A percentile compares a stretch with the other conserved stretches of the same genome.
These are phyloP conservation scores for Hygrophila difformis DNA, from an alignment of 257 asterid genomes.

Conservation along the genomic window DNA sequence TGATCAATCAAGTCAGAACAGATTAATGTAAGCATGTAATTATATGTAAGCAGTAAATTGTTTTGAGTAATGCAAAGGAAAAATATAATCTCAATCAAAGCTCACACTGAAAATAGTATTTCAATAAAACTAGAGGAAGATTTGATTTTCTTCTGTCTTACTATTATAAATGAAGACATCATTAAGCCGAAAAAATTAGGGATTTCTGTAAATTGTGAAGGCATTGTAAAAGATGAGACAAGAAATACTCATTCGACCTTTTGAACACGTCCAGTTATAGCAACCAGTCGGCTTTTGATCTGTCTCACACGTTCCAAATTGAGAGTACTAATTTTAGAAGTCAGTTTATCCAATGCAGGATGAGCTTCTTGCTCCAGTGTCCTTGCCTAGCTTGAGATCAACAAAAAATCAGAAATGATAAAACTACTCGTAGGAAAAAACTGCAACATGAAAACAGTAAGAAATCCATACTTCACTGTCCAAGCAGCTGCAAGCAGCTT, in stretches of 20 bases:
- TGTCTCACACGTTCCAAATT: slow-evolving; percentile 95
- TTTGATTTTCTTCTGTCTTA: slow-evolving; percentile 1
- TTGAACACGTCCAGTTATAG: slow-evolving; percentile 95
- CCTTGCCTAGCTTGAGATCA: slow-evolving; percentile 59
- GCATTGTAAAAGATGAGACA: slow-evolving; percentile 8
- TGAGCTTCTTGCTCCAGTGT: slow-evolving; percentile 95
- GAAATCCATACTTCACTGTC: slow-evolving; percentile 56
- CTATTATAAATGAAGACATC: neutral
- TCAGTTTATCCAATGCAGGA: slow-evolving; percentile 87
- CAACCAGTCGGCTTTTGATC: slow-evolving; percentile 88
- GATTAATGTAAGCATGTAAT: no score
- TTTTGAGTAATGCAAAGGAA: slow-evolving; percentile 3
- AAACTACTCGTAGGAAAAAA: slow-evolving; percentile 4
- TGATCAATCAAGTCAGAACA: slow-evolving; percentile 21
- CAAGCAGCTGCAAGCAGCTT: slow-evolving; percentile 91
- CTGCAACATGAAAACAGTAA: neutral
- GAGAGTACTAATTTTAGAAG: slow-evolving; percentile 91
- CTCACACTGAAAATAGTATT: no score
- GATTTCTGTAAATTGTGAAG: no score
- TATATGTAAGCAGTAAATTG: no score
- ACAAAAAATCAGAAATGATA: neutral
- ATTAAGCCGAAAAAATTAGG: no score
- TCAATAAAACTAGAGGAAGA: neutral
- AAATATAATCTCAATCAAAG: neutral
- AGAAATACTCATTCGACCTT: slow-evolving; percentile 43